Evolutionary conservation across 345 rosid genomes (phyloP), one percentile per base, ranked within the genome.

Genomic region (Corchorus capsularis): DNA sequence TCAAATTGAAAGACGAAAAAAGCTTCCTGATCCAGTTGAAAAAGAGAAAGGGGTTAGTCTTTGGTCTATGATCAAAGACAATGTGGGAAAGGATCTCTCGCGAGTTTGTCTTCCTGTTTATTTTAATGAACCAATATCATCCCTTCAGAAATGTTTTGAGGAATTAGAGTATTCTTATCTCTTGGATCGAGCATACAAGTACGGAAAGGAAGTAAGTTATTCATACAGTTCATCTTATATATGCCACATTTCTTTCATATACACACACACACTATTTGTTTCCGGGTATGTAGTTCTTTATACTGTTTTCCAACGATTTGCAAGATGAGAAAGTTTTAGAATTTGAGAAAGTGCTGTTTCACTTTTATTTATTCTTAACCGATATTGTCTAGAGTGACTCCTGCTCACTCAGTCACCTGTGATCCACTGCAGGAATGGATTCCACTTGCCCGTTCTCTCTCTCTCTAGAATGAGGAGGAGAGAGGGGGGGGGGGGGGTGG

Each of bases 1-100:
- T 6, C 79, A 76, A 35, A 78, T 93, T 82, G 91, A 84, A 82
- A 87, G 98, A 83, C 79, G 99, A 80, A 79, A 77, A 61, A 92
- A 87, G 85, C 97, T 96, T 84, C 99, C 98, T 50, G 92, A 87
- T 79, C 98, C 99, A 50, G 86, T 89, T 77, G 99, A 96, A 84
- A 92, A 96, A 86, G 98, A 93, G 85, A 93, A 89, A 87, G 98
- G 96, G 64, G 94, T 93, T 35, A 96, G 98, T 81, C 97, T 96
- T 80, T 93, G 99, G 99, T 96, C 98, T 72, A 88, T 93, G 97
- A 96, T 93, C 82, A 96, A 96, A 83, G 99, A 96, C 89, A 93
- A 92, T 60, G 99, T 93, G 70, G 99, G 99, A 69, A 96, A 96
- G 83, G 99, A 96, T 88, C 94, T 96, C 50, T 87, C 97, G 12